Evolutionary conservation across 345 rosid species (phyloP).

Genomic region (Citrus mangshanensis): DNA sequence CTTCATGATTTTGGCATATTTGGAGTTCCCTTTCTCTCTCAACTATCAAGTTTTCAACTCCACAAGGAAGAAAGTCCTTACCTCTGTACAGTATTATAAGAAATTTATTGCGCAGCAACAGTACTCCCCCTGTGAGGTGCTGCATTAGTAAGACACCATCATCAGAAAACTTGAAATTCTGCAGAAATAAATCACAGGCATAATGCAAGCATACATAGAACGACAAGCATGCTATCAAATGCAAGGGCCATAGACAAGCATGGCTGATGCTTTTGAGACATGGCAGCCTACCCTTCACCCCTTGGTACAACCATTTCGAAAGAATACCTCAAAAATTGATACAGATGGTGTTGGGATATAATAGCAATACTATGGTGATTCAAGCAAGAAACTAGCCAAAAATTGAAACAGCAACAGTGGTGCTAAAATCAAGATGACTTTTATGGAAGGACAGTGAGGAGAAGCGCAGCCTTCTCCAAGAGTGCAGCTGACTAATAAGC

Average conservation of each 20-base stretch:
- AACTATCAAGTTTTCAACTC: slow-evolving; percentile 45
- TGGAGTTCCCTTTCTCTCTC: slow-evolving; percentile 65
- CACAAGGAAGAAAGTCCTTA: slow-evolving; percentile 68
- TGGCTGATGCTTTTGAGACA: not conserved
- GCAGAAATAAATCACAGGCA: not conserved
- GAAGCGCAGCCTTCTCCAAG: not conserved
- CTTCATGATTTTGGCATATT: slow-evolving; percentile 59
- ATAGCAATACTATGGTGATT: not conserved
- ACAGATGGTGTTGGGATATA: not conserved
- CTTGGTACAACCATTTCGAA: not conserved
- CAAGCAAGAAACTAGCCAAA: not conserved
- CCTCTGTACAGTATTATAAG: slow-evolving; percentile 77
- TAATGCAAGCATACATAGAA: not conserved
- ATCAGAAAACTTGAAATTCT: not conserved
- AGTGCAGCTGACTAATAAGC: not conserved
- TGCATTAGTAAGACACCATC: slow-evolving; percentile 25
- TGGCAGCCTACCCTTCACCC: not conserved
- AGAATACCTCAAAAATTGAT: not conserved
- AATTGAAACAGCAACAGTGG: not conserved
- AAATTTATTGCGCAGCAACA: slow-evolving; percentile 71
- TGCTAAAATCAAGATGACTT: not conserved
- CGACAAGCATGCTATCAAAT: not conserved
- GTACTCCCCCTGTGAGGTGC: slow-evolving; percentile 78
- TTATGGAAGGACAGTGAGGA: not conserved
- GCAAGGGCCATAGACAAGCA: not conserved